phyloP scores from a whole-genome alignment of 1,284 basidiomycete genomes.

The Boletellus dicymbophilus region DNA sequence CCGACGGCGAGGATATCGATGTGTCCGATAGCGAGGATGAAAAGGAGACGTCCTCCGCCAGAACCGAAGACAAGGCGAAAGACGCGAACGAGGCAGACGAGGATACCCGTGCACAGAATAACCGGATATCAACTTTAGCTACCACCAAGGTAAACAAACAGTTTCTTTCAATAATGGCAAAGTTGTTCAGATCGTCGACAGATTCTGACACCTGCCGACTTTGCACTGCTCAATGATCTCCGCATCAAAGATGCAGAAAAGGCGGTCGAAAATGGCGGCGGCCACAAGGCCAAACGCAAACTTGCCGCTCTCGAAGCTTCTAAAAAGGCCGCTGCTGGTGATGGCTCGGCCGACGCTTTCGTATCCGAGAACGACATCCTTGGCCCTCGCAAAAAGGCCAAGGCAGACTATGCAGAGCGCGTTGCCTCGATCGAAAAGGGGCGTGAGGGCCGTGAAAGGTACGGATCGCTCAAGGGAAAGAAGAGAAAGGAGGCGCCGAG shows the following conservation, averaged over 20 bases:
- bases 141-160: slow-evolving; percentile 77
- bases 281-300: slow-evolving; percentile 85
- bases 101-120: slow-evolving; percentile 29
- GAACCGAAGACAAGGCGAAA: slow-evolving; percentile 34
- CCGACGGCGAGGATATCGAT: slow-evolving; percentile 71
- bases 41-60: slow-evolving; percentile 38
- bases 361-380: slow-evolving; percentile 92
- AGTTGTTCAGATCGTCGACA: slow-evolving; percentile 31
- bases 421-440: slow-evolving; percentile 92
- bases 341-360: slow-evolving; percentile 61
- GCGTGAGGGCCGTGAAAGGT: slow-evolving; percentile 95
- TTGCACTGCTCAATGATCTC: slow-evolving; percentile 90
- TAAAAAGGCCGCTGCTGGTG: slow-evolving; percentile 51
- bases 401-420: slow-evolving; percentile 94
- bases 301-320: slow-evolving; percentile 75
- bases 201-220: slow-evolving; percentile 99
- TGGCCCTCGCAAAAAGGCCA: slow-evolving; percentile 92
- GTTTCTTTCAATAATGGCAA: not conserved
- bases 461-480: slow-evolving; percentile 87
- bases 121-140: slow-evolving; percentile 62
- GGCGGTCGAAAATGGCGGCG: slow-evolving; percentile 72
- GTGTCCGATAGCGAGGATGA: slow-evolving; percentile 90
- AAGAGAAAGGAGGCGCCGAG: slow-evolving; percentile 79
- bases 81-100: slow-evolving; percentile 28
- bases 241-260: slow-evolving; percentile 81